A percentile compares a stretch with the other conserved stretches of the same genome.
phyloP scores from a whole-genome alignment of 2,329 filamentous ascomycete genomes.

The Cytospora mali region DNA sequence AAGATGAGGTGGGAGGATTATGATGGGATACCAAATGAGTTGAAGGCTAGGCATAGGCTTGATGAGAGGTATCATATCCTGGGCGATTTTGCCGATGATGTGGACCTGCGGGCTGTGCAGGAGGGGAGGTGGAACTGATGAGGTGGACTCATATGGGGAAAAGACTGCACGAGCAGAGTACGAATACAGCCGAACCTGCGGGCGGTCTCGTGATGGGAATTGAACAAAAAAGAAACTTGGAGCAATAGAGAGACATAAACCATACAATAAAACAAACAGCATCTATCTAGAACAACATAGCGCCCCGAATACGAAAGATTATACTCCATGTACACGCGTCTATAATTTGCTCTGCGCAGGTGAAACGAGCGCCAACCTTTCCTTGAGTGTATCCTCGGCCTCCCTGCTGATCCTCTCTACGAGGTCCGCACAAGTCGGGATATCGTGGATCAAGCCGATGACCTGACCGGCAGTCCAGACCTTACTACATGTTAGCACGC shows the following conservation, averaged over 20 bases:
- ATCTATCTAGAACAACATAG: background rate
- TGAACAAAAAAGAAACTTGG: background rate
- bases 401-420: slow-evolving; percentile 76
- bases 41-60: slow-evolving; percentile 32
- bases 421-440: slow-evolving; percentile 72
- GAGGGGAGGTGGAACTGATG: slow-evolving; percentile 4
- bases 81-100: slow-evolving; percentile 27
- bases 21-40: slow-evolving; percentile 1
- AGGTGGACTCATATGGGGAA: too few species aligned
- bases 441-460: slow-evolving; percentile 84
- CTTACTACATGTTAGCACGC: slow-evolving; percentile 44
- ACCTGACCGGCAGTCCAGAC: slow-evolving; percentile 98
- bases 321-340: slow-evolving; percentile 6
- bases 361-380: slow-evolving; percentile 57
- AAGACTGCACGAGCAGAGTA: too few species aligned
- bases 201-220: too few species aligned
- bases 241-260: background rate
- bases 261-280: background rate
- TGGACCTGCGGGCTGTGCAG: background rate
- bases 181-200: too few species aligned
- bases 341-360: slow-evolving; percentile 62
- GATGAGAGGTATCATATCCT: slow-evolving; percentile 32
- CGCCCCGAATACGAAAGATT: background rate
- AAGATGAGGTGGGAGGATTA: slow-evolving; percentile 4
- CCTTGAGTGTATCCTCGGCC: slow-evolving; percentile 66